phyloP scores from a whole-genome alignment of 768 basidiomycete species.

The Crepidotus variabilis region DNA sequence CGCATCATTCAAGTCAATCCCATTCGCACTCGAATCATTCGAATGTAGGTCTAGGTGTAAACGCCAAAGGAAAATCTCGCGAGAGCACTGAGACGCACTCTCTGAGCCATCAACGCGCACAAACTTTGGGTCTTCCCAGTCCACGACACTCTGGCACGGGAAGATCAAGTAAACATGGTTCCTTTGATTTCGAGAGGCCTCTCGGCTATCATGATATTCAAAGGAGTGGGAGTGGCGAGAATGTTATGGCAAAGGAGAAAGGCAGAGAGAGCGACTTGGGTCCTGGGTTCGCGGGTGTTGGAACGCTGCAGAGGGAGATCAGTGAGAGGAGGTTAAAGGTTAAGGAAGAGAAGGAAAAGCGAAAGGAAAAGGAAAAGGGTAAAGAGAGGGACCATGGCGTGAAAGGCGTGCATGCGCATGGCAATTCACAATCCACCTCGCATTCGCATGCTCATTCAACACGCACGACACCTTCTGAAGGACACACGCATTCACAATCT shows the following conservation, averaged over 20 bases:
- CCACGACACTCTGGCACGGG: slow-evolving; percentile 25
- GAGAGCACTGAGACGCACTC: slow-evolving; percentile 18
- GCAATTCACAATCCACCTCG: slow-evolving; percentile 60
- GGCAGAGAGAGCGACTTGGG: slow-evolving; percentile 35
- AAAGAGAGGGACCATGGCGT: slow-evolving; percentile 18
- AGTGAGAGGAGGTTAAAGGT: slow-evolving; percentile 38
- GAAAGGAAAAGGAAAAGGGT: slow-evolving; percentile 18
- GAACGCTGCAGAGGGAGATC: slow-evolving; percentile 37
- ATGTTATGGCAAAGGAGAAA: slow-evolving; percentile 17
- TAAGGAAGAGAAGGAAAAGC: slow-evolving; percentile 26
- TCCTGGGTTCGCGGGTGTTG: slow-evolving; percentile 41
- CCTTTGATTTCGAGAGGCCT: slow-evolving; percentile 76
- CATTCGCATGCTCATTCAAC: slow-evolving; percentile 47
- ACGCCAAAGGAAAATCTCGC: slow-evolving; percentile 20
- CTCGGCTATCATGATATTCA: slow-evolving; percentile 16
- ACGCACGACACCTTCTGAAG: too few relatives aligned
- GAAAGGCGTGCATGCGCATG: slow-evolving; percentile 17
- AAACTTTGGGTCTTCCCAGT: slow-evolving; percentile 1
- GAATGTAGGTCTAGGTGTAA: not conserved
- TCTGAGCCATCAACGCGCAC: slow-evolving; percentile 6
- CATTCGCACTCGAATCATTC: too few relatives aligned
- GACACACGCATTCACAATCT: slow-evolving; percentile 52
- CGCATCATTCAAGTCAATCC: too few relatives aligned
- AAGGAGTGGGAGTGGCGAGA: slow-evolving; percentile 35
- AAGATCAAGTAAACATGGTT: slow-evolving; percentile 59